These are phyloP conservation scores for Diaporthe ampelina DNA, from an alignment of 2,329 filamentous ascomycete genomes.

Conservation along the genomic window DNA sequence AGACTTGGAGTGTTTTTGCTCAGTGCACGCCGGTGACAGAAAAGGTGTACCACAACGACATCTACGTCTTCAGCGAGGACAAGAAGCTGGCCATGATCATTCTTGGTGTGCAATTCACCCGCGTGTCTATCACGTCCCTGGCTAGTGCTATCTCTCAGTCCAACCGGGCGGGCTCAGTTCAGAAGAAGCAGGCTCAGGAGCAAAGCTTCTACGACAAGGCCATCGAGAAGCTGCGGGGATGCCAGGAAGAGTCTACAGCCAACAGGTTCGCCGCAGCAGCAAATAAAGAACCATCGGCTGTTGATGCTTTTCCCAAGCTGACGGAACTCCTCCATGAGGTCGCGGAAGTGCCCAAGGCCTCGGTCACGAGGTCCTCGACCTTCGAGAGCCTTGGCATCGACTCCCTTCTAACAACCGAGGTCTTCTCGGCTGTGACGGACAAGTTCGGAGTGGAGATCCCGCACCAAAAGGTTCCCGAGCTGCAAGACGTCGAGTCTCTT, in stretches of 20 bases:
- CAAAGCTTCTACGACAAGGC: conserved; percentile 6
- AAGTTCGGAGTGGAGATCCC: neutral
- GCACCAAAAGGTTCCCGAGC: neutral
- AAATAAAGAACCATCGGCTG: neutral
- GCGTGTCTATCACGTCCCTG: conserved; percentile 42
- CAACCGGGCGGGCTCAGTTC: conserved; percentile 14
- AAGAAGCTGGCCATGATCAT: conserved; percentile 40
- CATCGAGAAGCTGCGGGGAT: conserved; percentile 7
- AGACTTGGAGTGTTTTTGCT: conserved; percentile 37
- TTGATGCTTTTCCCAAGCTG: neutral
- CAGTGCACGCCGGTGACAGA: conserved; percentile 27
- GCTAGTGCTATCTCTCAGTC: conserved; percentile 29
- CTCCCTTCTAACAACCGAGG: conserved; percentile 53
- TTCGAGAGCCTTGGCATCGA: conserved; percentile 54
- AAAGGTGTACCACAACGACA: conserved; percentile 40
- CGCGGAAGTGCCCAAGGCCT: conserved; percentile 43
- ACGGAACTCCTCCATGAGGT: conserved; percentile 40
- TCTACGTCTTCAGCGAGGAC: conserved; percentile 41
- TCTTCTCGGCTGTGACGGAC: conserved; percentile 41
- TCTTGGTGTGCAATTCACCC: conserved; percentile 44
- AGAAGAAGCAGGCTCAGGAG: neutral
- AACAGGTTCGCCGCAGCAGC: neutral
- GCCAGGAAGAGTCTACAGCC: neutral
- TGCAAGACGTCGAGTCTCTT: neutral
- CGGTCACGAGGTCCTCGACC: conserved; percentile 43